These are phyloP conservation scores for Yarrowia sp. DNA, from an alignment of 805 yeast genomes.

Conservation along the genomic window DNA sequence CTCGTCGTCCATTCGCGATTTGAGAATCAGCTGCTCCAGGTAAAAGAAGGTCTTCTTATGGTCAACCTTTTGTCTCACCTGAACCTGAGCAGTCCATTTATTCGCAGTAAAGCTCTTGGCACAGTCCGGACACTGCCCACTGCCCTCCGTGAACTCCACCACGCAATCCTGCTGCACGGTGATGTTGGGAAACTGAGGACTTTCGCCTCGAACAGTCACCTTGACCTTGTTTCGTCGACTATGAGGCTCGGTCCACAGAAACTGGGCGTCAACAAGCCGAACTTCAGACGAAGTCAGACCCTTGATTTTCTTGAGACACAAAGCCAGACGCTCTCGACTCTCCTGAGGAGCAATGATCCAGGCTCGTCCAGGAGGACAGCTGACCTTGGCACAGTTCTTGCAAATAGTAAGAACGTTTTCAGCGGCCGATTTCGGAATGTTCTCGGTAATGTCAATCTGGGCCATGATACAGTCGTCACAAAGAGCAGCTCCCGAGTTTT, in stretches of 20 bases:
- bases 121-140: constrained; percentile 98
- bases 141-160: constrained; percentile 90
- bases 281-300: constrained; percentile 74
- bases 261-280: constrained; percentile 88
- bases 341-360: constrained; percentile 92
- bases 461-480: constrained; percentile 94
- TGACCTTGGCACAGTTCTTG: constrained; percentile 89
- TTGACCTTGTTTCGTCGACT: constrained; percentile 92
- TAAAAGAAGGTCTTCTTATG: constrained; percentile 97
- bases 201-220: constrained; percentile 96
- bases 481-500: constrained; percentile 80
- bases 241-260: constrained; percentile 99
- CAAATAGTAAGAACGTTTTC: constrained; percentile 76
- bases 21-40: constrained; percentile 92
- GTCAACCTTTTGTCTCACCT: constrained; percentile 94
- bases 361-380: constrained; percentile 83
- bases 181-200: constrained; percentile 73
- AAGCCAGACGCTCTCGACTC: constrained; percentile 83
- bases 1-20: constrained; percentile 90
- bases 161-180: constrained; percentile 93
- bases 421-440: constrained; percentile 82
- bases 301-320: constrained; percentile 83
- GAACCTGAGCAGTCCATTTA: constrained; percentile 98
- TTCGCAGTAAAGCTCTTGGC: constrained; percentile 95
- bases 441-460: constrained; percentile 89